These are phyloP conservation scores for Termitomyces eurrhizus DNA, from an alignment of 768 basidiomycete genomes.

Conservation along the genomic window DNA sequence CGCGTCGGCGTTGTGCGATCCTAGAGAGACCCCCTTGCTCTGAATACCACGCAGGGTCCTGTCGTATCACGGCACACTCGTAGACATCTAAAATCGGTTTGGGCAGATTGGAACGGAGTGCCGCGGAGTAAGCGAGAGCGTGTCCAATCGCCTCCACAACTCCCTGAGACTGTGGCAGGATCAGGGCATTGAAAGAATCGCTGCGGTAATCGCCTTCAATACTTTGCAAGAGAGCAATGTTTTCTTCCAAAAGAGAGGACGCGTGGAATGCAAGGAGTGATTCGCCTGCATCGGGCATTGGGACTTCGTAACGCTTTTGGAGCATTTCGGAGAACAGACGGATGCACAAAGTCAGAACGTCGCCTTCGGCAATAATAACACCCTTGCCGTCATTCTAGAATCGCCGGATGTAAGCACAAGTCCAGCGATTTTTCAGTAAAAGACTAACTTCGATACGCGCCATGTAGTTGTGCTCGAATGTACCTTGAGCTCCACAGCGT, in stretches of 20 bases:
- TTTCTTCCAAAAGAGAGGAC: constrained; percentile 42
- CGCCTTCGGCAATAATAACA: constrained; percentile 57
- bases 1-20: constrained; percentile 42
- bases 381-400: constrained; percentile 47
- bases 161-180: constrained; percentile 52
- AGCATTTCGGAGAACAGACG: constrained; percentile 59
- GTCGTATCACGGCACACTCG: constrained; percentile 46
- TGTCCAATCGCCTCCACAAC: constrained; percentile 63
- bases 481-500: constrained; percentile 63
- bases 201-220: constrained; percentile 45
- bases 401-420: constrained; percentile 13
- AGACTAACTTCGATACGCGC: constrained; percentile 44
- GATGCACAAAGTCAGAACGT: constrained; percentile 48
- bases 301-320: constrained; percentile 47
- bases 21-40: constrained; percentile 48
- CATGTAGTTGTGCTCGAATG: constrained; percentile 62
- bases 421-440: constrained; percentile 1
- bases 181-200: constrained; percentile 44
- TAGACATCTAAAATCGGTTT: constrained; percentile 52
- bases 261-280: constrained; percentile 54
- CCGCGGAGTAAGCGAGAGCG: constrained; percentile 56
- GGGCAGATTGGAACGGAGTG: constrained; percentile 37
- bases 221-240: constrained; percentile 31
- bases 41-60: constrained; percentile 57
- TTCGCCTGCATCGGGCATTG: constrained; percentile 44